A percentile compares a stretch with the other conserved stretches of the same genome.
Evolutionary conservation across 345 rosid genomes (phyloP).

Genomic region (Linum tenue): DNA sequence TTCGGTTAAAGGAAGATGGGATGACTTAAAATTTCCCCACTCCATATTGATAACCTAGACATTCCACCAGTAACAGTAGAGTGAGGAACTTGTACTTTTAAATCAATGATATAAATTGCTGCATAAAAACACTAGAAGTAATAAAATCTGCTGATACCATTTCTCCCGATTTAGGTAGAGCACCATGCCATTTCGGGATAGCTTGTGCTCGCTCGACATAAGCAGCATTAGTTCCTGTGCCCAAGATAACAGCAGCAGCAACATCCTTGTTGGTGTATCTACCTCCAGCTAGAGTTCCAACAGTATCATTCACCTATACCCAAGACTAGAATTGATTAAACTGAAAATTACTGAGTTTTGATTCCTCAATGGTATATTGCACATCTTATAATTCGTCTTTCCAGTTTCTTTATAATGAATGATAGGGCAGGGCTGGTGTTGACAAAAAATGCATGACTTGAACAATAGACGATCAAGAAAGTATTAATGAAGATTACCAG

Average conservation of each 20-base stretch:
- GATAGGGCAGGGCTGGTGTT: too few relatives aligned
- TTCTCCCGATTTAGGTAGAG: conserved; percentile 73
- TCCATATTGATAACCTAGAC: conserved; percentile 88
- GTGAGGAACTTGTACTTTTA: background rate
- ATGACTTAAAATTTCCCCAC: conserved; percentile 92
- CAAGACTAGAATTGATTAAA: too few relatives aligned
- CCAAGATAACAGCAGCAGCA: conserved; percentile 79
- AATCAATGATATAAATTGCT: too few relatives aligned
- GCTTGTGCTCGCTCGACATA: conserved; percentile 90
- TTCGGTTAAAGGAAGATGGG: conserved; percentile 80
- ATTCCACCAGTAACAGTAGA: background rate
- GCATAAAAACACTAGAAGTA: background rate
- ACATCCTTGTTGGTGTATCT: conserved; percentile 71
- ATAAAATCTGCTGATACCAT: conserved; percentile 43
- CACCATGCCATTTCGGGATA: conserved; percentile 93
- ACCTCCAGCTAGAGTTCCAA: conserved; percentile 94
- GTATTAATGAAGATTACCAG: conserved; percentile 38
- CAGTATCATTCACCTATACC: conserved; percentile 82
- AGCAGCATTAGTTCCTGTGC: conserved; percentile 96
- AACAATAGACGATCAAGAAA: background rate
- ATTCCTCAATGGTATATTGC: too few relatives aligned
- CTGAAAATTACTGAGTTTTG: background rate
- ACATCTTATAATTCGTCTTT: too few relatives aligned
- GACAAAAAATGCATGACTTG: background rate
- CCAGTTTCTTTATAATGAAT: too few relatives aligned